Evolutionary conservation across 768 basidiomycete genomes (phyloP), one percentile per base, ranked within the genome.

Genomic region (Jaapia argillacea): DNA sequence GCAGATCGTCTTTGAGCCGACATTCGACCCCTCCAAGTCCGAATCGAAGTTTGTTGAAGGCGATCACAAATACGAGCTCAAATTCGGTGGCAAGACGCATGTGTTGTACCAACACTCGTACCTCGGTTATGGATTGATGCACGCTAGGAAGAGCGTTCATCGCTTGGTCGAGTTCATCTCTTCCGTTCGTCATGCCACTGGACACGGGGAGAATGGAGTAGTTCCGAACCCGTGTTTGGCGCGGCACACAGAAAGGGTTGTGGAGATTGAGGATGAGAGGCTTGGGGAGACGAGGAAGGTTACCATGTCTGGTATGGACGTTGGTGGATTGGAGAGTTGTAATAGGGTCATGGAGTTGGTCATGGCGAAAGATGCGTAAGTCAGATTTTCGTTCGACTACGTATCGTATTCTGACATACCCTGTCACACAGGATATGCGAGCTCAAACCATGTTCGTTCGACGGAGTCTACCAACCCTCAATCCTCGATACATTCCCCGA

Each of bases 91-190:
- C 14, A 66, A 63, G 51, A 71, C 64, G 41, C 77, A 85, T 59
- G 77, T 80, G 48, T 61, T 97, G 49, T 98, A 98, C 63, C 96
- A 98, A 65, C 94, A 99, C 57, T 98, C 94, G 44, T 96, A 97
- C 64, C 73, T 98, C 44, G 96, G 93, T 4, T 99, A 93, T 63
- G 96, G 96, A 7, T 69, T 97, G 24, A 97, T 91, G 90, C 71
- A 74, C 21, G 92, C 90, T 21, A 62, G 94, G 49, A 67, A 72
- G 60, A 79, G 82, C 57, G 85, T 96, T 10, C 91, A 99, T 58
- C 79, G 79, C 50, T 66, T 99, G 40, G 85, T 97, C 24, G 82
- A 87, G n/a, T 97, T 94, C 61, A 85, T 90, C 69, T 64, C 69
- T 4, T 62, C 70, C 5, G 51, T 82, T 41, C 65, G 68, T 44